Evolutionary conservation across 768 basidiomycete species (phyloP).

Genomic region (Tylopilus subfusipes): DNA sequence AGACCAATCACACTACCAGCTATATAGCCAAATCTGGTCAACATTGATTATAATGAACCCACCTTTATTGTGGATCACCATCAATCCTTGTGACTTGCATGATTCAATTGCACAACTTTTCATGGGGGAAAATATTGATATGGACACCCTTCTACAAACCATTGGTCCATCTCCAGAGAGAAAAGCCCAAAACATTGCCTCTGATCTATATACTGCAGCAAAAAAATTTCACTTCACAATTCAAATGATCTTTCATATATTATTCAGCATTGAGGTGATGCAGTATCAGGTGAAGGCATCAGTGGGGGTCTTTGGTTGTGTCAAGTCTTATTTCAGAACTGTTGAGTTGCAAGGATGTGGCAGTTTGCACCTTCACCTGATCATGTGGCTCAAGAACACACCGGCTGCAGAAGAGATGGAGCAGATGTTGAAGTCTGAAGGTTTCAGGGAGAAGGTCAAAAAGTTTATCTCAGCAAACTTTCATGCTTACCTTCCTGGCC

Average conservation of each 20-base stretch:
- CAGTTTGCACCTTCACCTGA: background rate
- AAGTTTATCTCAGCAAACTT: background rate
- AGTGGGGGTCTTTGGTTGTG: background rate
- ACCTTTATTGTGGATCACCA: background rate
- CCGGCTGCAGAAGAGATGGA: background rate
- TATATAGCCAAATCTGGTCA: background rate
- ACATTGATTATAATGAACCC: background rate
- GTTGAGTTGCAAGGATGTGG: conserved; percentile 1
- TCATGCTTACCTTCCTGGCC: background rate
- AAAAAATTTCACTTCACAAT: conserved; percentile 2
- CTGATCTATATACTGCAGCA: background rate
- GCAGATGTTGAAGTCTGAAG: background rate
- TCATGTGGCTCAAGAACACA: background rate
- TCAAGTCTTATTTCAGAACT: background rate
- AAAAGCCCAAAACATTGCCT: background rate
- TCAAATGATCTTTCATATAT: rapidly evolving
- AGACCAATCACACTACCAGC: background rate
- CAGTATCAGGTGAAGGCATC: no score
- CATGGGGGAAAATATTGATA: background rate
- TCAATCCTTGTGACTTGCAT: background rate
- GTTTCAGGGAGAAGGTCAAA: background rate
- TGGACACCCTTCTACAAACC: background rate
- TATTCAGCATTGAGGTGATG: background rate
- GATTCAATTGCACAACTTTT: background rate
- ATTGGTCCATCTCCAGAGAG: background rate